These are phyloP conservation scores for Triticum timopheevii DNA, from an alignment of 176 grass and related monocot species.

Conservation along the genomic window DNA sequence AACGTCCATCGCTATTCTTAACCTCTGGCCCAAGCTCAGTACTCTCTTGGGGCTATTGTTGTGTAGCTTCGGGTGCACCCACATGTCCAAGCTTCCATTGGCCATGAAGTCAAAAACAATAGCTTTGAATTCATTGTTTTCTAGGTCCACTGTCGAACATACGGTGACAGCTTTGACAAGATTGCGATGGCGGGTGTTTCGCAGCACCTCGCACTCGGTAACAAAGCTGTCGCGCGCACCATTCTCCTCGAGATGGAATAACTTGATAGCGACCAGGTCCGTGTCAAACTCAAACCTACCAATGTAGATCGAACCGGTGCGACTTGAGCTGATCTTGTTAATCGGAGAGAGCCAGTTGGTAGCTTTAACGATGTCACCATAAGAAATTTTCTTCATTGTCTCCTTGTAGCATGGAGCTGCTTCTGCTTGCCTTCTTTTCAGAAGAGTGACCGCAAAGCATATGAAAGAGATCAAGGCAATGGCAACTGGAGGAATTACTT, in stretches of 20 bases:
- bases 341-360: conserved; percentile 20
- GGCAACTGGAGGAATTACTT: conserved; percentile 4
- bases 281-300: conserved; percentile 30
- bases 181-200: conserved; percentile 28
- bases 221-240: not conserved
- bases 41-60: not conserved
- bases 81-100: conserved; percentile 38
- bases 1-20: not conserved
- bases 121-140: conserved; percentile 41
- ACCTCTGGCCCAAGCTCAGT: conserved; percentile 9
- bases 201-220: not conserved
- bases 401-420: not conserved
- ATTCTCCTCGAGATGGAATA: conserved; percentile 1
- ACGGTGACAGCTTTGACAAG: conserved; percentile 18
- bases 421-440: not conserved
- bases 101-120: conserved; percentile 38
- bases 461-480: not conserved
- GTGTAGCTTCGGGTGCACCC: conserved; percentile 4
- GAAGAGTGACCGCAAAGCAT: not conserved
- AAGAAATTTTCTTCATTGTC: conserved; percentile 39
- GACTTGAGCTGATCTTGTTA: conserved; percentile 18
- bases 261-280: conserved; percentile 28
- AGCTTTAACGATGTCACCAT: conserved; percentile 24
- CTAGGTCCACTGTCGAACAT: conserved; percentile 35
- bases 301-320: conserved; percentile 13